Evolutionary conservation across 192 early-diverging fungal genomes (phyloP).

Genomic region (Physocladia obscura): DNA sequence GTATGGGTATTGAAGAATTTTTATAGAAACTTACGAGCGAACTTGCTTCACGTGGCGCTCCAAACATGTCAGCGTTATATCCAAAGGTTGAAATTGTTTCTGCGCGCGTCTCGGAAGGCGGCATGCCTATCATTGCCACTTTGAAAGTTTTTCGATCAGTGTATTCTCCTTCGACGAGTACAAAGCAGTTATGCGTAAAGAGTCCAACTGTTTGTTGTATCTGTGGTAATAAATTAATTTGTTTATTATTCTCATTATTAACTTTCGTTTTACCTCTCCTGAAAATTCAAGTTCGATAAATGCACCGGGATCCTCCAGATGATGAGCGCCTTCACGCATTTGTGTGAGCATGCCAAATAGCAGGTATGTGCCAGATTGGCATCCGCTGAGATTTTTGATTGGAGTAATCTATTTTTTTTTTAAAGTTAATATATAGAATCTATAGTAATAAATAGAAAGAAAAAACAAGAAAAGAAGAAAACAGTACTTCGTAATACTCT

Average conservation of each 20-base stretch:
- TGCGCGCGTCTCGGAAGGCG: conserved; percentile 65
- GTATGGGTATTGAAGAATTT: too few relatives aligned
- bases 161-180: conserved; percentile 79
- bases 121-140: conserved; percentile 73
- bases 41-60: conserved; percentile 49
- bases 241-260: not conserved
- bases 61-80: conserved; percentile 55
- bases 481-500: not conserved
- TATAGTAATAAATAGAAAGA: too few relatives aligned
- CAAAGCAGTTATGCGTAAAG: conserved; percentile 84
- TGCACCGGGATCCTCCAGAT: conserved; percentile 81
- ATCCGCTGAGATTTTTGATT: conserved; percentile 77
- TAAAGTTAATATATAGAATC: too few relatives aligned
- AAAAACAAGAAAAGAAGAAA: too few relatives aligned
- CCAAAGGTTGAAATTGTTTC: conserved; percentile 44
- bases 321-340: conserved; percentile 75
- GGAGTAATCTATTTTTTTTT: conserved; percentile 67
- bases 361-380: conserved; percentile 65
- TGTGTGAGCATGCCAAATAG: conserved; percentile 88
- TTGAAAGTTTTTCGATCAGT: conserved; percentile 67
- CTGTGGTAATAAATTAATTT: too few relatives aligned
- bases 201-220: conserved; percentile 62
- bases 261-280: conserved; percentile 54
- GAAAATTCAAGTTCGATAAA: conserved; percentile 74
- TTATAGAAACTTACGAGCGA: conserved; percentile 59